Evolutionary conservation across 352 stramenopile genomes (phyloP), one percentile per base, ranked within the genome.

Genomic region (Sclerospora graminicola): DNA sequence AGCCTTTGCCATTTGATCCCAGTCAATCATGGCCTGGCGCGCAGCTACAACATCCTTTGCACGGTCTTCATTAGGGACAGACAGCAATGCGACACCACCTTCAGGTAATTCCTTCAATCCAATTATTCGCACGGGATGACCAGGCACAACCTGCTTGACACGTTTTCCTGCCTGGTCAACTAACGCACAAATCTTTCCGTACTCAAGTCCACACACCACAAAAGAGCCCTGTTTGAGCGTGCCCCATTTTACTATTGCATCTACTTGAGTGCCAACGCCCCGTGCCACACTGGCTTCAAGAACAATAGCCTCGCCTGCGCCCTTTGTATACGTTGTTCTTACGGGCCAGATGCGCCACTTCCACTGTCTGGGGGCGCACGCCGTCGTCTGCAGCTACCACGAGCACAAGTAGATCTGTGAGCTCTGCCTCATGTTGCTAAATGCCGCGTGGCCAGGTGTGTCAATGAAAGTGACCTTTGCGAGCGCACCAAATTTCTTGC

Each of bases 361-460:
- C 97, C 11, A 86, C 58, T 8, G 97, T 99, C 69, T 99, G 97
- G 34, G 97, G 87, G 41, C 96, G 98, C 48, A 99, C 74, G 38
- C 96, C 95, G 65, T 99, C 97, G 58, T 99, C 97, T 8, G 95
- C 96, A 0, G 97, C 96, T 18, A 99, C 87, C 19, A 99, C 96
- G 1, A 99, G 63, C 46, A 96, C 72, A 5, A 99, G 87, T 9
- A 99, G 89, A 47, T 99, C 97, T 7, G 97, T 99, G 19, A 98
- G 86, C 39, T 97, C 94, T 0, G 93, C 10, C 97, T 80, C 96
- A 99, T 99, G 40, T 93, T 89, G 16, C 81, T 94, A 54, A 99
- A 99, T 30, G 96, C 95, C 8, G 94, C 94, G 61, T 99, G 97
- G n/a, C 97, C 97, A 13, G 97, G 97, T n/a, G 97, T 99, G 56